phyloP scores from a whole-genome alignment of 257 asterid genomes.

The Buddleja alternifolia region DNA sequence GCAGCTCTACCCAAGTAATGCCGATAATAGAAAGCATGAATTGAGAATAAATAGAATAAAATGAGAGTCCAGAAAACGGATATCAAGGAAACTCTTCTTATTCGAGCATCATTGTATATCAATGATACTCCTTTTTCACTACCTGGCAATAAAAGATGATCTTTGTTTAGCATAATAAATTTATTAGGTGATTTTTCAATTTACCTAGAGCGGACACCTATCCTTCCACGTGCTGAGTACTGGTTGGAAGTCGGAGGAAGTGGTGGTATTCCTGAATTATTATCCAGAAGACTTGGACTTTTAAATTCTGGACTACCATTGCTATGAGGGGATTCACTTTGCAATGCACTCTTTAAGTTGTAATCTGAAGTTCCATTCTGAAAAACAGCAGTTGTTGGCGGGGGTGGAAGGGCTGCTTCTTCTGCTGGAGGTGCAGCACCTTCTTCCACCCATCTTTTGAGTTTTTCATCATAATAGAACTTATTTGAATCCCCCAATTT shows the following conservation, averaged over 20 bases:
- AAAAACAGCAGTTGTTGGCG: conserved; percentile 69
- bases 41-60: neutral
- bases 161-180: no score
- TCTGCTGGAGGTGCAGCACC: conserved; percentile 74
- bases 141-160: neutral
- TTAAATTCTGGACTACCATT: conserved; percentile 61
- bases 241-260: conserved; percentile 92
- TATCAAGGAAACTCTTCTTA: neutral
- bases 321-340: conserved; percentile 52
- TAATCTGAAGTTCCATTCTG: conserved; percentile 82
- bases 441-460: conserved; percentile 98
- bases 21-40: neutral
- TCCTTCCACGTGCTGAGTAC: conserved; percentile 82
- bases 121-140: neutral
- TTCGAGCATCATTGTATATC: neutral
- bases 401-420: conserved; percentile 80
- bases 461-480: conserved; percentile 85
- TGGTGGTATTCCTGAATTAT: conserved; percentile 85
- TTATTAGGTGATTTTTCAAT: neutral
- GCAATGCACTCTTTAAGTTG: conserved; percentile 67
- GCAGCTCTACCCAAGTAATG: neutral
- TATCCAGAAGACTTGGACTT: conserved; percentile 59
- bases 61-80: neutral
- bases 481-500: conserved; percentile 90
- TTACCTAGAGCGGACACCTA: conserved; percentile 89